Evolutionary conservation across 2,329 filamentous ascomycete species (phyloP).

Genomic region (Chrysoporthe puriensis): DNA sequence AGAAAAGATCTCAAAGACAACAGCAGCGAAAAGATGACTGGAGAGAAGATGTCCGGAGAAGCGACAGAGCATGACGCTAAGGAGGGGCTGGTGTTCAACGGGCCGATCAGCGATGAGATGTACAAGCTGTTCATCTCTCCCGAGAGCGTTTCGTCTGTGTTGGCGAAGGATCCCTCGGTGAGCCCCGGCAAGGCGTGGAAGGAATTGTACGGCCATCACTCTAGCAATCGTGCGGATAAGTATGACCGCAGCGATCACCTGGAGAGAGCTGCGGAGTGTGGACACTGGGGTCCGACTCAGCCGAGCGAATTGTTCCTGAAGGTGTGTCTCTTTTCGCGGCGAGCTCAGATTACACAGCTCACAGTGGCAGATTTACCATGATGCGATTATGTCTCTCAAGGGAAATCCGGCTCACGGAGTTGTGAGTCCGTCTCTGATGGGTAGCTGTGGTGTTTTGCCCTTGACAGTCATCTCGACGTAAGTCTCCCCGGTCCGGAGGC

Average conservation of each 20-base stretch:
- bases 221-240: conserved; percentile 31
- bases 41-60: conserved; percentile 7
- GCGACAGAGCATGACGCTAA: conserved; percentile 18
- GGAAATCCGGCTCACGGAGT: conserved; percentile 54
- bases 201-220: conserved; percentile 51
- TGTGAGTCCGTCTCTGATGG: conserved; percentile 56
- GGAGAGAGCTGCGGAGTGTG: conserved; percentile 60
- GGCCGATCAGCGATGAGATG: conserved; percentile 48
- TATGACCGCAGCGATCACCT: conserved; percentile 47
- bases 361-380: conserved; percentile 61
- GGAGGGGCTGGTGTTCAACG: conserved; percentile 16
- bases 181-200: conserved; percentile 59
- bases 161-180: conserved; percentile 58
- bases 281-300: conserved; percentile 65
- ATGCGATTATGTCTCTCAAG: conserved; percentile 61
- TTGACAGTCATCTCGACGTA: conserved; percentile 69
- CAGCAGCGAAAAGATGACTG: conserved; percentile 2
- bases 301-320: conserved; percentile 71
- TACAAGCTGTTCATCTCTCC: conserved; percentile 54
- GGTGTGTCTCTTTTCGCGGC: conserved; percentile 40
- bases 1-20: conserved; percentile 6
- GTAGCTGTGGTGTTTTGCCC: conserved; percentile 63
- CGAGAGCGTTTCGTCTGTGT: conserved; percentile 60
- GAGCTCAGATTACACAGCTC: not conserved
- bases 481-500: conserved; percentile 23